A percentile compares a stretch with the other conserved stretches of the same genome.
Conservation (phyloP, 768 basidiomycete species). For the Lactifluus volemus region DNA sequence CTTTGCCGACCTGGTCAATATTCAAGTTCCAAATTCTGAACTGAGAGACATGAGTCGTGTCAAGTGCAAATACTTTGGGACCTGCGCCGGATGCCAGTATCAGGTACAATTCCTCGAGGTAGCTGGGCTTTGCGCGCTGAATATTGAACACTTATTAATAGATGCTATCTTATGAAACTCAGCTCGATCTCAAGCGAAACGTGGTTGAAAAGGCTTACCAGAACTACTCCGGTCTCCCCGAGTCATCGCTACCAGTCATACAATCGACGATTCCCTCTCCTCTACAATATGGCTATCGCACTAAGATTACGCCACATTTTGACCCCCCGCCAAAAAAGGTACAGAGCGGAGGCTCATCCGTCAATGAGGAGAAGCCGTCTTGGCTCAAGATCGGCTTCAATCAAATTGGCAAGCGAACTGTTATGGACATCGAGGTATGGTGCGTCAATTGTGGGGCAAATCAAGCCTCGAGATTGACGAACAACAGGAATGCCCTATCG, state of each 20-base stretch:
- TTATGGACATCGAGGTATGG: slow-evolving; percentile 85
- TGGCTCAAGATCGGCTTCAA: slow-evolving; percentile 92
- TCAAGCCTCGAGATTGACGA: neutral
- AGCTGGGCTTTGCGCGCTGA: neutral
- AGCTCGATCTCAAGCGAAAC: slow-evolving; percentile 78
- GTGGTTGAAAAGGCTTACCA: slow-evolving; percentile 79
- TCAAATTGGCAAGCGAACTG: slow-evolving; percentile 56
- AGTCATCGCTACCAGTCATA: slow-evolving; percentile 52
- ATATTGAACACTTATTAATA: slow-evolving; percentile 23
- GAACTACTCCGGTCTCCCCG: slow-evolving; percentile 60
- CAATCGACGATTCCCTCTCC: slow-evolving; percentile 79
- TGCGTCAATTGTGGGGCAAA: neutral
- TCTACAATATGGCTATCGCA: slow-evolving; percentile 84
- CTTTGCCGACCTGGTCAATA: slow-evolving; percentile 61
- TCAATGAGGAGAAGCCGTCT: slow-evolving; percentile 35
- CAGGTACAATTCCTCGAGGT: slow-evolving; percentile 46
- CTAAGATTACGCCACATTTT: slow-evolving; percentile 97
- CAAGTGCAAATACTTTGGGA: slow-evolving; percentile 80
- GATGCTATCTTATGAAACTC: slow-evolving; percentile 84
- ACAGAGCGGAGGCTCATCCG: slow-evolving; percentile 22
- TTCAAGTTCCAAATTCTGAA: slow-evolving; percentile 52
- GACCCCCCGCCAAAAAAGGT: slow-evolving; percentile 53
- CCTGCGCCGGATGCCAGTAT: slow-evolving; percentile 91
- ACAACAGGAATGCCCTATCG: slow-evolving; percentile 84
- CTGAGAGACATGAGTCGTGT: slow-evolving; percentile 59